These are phyloP conservation scores for Tetracladium maxilliforme DNA, from an alignment of 2,329 filamentous ascomycete genomes.

Conservation along the genomic window DNA sequence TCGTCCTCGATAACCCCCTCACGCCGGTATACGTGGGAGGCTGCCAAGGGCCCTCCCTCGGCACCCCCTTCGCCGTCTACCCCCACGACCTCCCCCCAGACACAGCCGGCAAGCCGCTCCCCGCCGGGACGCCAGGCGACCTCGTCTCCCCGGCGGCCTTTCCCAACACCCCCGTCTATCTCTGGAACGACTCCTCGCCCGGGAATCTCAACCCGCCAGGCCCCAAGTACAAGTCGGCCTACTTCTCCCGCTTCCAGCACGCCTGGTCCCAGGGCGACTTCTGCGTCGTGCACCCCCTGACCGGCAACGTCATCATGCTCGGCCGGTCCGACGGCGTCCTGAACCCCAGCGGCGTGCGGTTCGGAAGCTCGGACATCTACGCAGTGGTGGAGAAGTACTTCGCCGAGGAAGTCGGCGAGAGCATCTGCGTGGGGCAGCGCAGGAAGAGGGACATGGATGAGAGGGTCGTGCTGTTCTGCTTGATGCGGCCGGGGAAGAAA, in stretches of 20 bases:
- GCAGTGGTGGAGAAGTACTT: conserved; percentile 33
- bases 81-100: conserved; percentile 35
- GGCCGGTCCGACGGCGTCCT: conserved; percentile 49
- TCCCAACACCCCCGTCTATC: conserved; percentile 58
- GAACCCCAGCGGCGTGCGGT: conserved; percentile 37
- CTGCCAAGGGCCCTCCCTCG: conserved; percentile 35
- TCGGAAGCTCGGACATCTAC: conserved; percentile 40
- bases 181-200: conserved; percentile 51
- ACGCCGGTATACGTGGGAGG: conserved; percentile 48
- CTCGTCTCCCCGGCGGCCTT: conserved; percentile 58
- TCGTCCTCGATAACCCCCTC: conserved; percentile 51
- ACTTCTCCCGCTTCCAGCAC: conserved; percentile 47
- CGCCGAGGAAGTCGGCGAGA: conserved; percentile 29
- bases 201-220: too few species aligned
- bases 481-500: conserved; percentile 31
- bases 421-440: conserved; percentile 40
- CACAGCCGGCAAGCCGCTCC: conserved; percentile 25
- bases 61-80: conserved; percentile 41
- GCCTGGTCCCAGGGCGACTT: conserved; percentile 82
- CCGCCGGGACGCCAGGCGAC: conserved; percentile 54
- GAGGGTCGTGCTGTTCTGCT: conserved; percentile 37
- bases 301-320: conserved; percentile 49
- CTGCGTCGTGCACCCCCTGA: conserved; percentile 53
- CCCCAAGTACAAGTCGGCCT: conserved; percentile 33
- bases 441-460: conserved; percentile 35